Evolutionary conservation across 495 filamentous ascomycete species (phyloP).

Genomic region (Hypomontagnella submonticulosa): DNA sequence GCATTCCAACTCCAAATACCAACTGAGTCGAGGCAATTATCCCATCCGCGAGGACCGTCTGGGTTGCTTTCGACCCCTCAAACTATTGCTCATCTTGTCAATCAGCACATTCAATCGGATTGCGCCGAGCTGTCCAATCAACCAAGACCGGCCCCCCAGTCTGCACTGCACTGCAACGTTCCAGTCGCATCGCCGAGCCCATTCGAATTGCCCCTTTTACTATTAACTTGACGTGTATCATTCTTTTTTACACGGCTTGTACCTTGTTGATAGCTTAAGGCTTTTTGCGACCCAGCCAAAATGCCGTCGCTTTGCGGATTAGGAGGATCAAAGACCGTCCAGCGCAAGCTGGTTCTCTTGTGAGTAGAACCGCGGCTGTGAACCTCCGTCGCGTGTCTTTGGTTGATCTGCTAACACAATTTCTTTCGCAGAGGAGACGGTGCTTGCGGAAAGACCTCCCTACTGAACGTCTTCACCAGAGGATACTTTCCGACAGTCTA

Average conservation of each 20-base stretch:
- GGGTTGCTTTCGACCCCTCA: not conserved
- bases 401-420: constrained; percentile 45
- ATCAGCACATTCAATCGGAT: constrained; percentile 20
- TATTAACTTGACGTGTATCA: constrained; percentile 7
- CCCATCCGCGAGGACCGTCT: not conserved
- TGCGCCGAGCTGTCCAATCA: constrained; percentile 33
- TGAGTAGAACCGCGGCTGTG: constrained; percentile 60
- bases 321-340: constrained; percentile 78
- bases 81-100: not conserved
- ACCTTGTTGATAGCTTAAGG: not conserved
- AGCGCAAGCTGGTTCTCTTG: constrained; percentile 98
- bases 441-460: constrained; percentile 96
- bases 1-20: constrained; percentile 36
- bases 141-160: constrained; percentile 11
- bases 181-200: constrained; percentile 35
- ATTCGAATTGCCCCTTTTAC: constrained; percentile 26
- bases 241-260: not conserved
- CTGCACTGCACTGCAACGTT: constrained; percentile 38
- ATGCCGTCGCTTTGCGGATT: constrained; percentile 68
- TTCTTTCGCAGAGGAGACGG: constrained; percentile 81
- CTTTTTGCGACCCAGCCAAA: constrained; percentile 24
- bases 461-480: constrained; percentile 98
- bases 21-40: no score
- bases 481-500: constrained; percentile 99
- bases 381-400: constrained; percentile 20